phyloP scores from a whole-genome alignment of 2,329 filamentous ascomycete species.

The Colletotrichum sp. region DNA sequence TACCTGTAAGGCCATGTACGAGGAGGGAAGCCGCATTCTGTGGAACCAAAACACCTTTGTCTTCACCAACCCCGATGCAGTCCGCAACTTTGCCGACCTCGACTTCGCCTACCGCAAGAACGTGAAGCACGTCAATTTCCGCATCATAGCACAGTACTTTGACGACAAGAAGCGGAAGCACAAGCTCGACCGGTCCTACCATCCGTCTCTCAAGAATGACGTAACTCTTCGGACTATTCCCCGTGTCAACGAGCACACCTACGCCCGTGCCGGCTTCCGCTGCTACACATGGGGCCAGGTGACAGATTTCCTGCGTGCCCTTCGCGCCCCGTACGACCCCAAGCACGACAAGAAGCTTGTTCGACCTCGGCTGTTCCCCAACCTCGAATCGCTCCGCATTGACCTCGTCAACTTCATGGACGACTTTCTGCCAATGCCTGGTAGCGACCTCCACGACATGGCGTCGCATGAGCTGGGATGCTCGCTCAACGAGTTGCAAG shows the following conservation, averaged over 20 bases:
- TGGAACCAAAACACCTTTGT: conserved; percentile 59
- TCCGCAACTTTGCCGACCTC: conserved; percentile 55
- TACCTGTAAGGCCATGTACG: conserved; percentile 53
- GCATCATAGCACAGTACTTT: conserved; percentile 60
- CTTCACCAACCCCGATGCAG: conserved; percentile 57
- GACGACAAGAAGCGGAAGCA: conserved; percentile 49
- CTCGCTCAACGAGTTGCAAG: conserved; percentile 55
- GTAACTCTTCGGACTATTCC: conserved; percentile 45
- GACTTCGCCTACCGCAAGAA: conserved; percentile 43
- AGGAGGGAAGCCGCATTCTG: conserved; percentile 53
- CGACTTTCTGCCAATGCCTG: conserved; percentile 48
- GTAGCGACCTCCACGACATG: conserved; percentile 54
- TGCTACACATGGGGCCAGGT: conserved; percentile 61
- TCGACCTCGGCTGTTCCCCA: conserved; percentile 50
- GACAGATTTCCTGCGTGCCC: conserved; percentile 54
- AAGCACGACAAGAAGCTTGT: conserved; percentile 32
- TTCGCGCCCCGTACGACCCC: conserved; percentile 57
- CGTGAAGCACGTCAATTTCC: conserved; percentile 53
- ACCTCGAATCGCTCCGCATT: conserved; percentile 51
- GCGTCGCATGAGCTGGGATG: conserved; percentile 59
- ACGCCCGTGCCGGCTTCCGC: conserved; percentile 57
- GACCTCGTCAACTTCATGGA: conserved; percentile 61
- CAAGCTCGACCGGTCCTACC: conserved; percentile 46
- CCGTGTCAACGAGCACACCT: conserved; percentile 48
- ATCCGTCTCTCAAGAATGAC: conserved; percentile 45